Percentiles rank a stretch among this genome's conserved stretches.
Evolutionary conservation across 1,139 yeast genomes (phyloP).

Genomic region (Hemisphaericaspora xylanilytica): DNA sequence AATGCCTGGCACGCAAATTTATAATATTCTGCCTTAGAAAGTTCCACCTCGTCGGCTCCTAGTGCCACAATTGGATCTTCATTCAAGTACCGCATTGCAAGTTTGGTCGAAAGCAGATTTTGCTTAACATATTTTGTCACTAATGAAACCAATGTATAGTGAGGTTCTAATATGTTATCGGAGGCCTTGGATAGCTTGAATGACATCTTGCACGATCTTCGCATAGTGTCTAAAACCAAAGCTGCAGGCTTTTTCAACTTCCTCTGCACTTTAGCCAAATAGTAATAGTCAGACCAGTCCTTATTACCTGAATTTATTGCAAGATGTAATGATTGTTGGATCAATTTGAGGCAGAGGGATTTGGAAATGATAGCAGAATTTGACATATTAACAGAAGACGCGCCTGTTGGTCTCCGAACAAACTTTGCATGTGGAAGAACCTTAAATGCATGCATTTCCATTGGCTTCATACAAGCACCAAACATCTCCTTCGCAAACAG

Average conservation of each 20-base stretch:
- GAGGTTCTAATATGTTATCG: slow-evolving; percentile 70
- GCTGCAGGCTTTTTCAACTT: slow-evolving; percentile 38
- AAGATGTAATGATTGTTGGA: slow-evolving; percentile 40
- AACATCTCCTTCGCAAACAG: slow-evolving; percentile 61
- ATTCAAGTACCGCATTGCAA: slow-evolving; percentile 40
- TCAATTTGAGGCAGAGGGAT: slow-evolving; percentile 30
- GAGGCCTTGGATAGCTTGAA: slow-evolving; percentile 25
- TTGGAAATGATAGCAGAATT: slow-evolving; percentile 24
- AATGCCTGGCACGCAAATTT: slow-evolving; percentile 26
- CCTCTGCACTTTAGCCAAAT: slow-evolving; percentile 58
- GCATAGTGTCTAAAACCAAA: slow-evolving; percentile 37
- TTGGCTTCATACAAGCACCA: slow-evolving; percentile 62
- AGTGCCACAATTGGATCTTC: slow-evolving; percentile 29
- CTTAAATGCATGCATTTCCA: slow-evolving; percentile 57
- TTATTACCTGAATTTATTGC: slow-evolving; percentile 42
- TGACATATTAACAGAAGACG: slow-evolving; percentile 23
- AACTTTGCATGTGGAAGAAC: slow-evolving; percentile 38
- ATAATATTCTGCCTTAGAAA: slow-evolving; percentile 26
- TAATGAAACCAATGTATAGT: slow-evolving; percentile 59
- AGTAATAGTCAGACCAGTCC: slow-evolving; percentile 65
- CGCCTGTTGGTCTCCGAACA: slow-evolving; percentile 24
- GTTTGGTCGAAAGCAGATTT: slow-evolving; percentile 28
- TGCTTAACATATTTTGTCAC: slow-evolving; percentile 54
- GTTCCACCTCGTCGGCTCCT: slow-evolving; percentile 9
- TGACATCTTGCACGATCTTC: slow-evolving; percentile 33